Conservation (phyloP, 305 asterid species). For the Caryopteris hybrid region DNA sequence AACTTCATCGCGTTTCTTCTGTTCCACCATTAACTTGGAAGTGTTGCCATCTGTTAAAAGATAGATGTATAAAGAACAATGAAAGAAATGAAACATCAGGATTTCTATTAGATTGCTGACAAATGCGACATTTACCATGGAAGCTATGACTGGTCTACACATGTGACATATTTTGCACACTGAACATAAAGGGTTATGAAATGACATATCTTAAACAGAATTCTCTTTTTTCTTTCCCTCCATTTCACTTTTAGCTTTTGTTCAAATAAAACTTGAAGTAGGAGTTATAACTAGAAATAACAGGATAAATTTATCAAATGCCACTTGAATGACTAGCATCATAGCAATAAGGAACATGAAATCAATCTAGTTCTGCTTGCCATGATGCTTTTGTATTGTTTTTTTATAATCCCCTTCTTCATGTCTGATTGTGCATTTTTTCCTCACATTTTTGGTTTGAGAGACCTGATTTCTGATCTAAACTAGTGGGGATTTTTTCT, state of each 20-base stretch:
- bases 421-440: too few species aligned
- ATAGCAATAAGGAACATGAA: background rate
- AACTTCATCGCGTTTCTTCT: constrained; percentile 57
- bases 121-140: background rate
- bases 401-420: too few species aligned
- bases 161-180: background rate
- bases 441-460: background rate
- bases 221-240: background rate
- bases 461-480: background rate
- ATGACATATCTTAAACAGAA: background rate
- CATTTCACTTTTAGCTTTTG: background rate
- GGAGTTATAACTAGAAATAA: background rate
- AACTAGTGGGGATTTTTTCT: background rate
- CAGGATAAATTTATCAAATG: background rate
- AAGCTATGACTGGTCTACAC: background rate
- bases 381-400: background rate
- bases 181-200: background rate
- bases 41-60: constrained; percentile 40
- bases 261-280: background rate
- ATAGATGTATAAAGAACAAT: background rate
- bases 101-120: background rate
- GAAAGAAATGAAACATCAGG: background rate
- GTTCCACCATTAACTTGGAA: constrained; percentile 49
- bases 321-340: background rate
- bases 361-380: background rate